Evolutionary conservation across 805 yeast genomes (phyloP), one percentile per base, ranked within the genome.

Genomic region (Clavispora vitiphila): DNA sequence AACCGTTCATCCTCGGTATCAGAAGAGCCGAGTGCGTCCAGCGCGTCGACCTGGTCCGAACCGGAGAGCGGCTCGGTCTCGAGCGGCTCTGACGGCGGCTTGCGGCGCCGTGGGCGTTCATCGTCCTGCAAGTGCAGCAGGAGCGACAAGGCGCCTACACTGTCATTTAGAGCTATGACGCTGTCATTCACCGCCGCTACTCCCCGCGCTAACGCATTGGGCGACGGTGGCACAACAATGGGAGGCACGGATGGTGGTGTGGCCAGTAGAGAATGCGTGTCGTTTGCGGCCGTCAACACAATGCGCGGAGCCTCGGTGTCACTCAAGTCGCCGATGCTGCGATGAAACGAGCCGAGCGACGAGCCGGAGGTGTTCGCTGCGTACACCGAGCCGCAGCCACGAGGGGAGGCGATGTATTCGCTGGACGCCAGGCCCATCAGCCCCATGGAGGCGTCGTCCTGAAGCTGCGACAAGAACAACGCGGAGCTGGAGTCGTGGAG

Each of bases 191-290:
- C 31, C 12, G 49, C 49, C 15, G 32, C 32, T 20, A 29, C 32
- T 2, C 53, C 58, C 37, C 66, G 42, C 3, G 64, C 63, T 27
- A 46, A 51, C 4, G 64, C 61, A 38, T 57, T 51, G 37, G 59
- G 62, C 9, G 65, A 60, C 2, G 54, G 57, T 0, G 66, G 64
- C 6, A 63, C 51, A 1, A 47, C 42, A 3, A 61, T 60, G 3
- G 67, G 67, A 0, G 62, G 51, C 40, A 34, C 29, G 34, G 29
- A 16, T 20, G 11, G 20, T 20, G n/a, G 30, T 16, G 30, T 16
- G 8, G 16, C 8, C 30, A 26, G 30, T 12, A 34, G 29, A 14
- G 34, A 21, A 21, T 5, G 18, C 14, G 41, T 23, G 14, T n/a
- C 35, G 27, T 23, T 6, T 24, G 39, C 29, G 42, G 38, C 15